Conservation (phyloP, 1,284 basidiomycete genomes). For the Moesziomyces sp. region DNA sequence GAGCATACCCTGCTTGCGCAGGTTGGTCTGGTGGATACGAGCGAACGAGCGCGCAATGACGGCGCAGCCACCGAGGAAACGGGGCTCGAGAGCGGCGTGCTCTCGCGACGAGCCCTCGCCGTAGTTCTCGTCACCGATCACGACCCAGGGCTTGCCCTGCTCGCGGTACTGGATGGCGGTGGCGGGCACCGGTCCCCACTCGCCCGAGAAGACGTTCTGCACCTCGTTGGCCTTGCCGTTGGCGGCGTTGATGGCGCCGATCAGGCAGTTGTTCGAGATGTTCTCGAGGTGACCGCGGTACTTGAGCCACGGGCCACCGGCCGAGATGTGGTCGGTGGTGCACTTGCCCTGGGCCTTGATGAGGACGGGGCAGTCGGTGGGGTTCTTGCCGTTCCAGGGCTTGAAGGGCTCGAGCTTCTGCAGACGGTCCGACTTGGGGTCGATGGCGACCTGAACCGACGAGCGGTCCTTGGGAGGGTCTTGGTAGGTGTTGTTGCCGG, state of each 20-base stretch:
- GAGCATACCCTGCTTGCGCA: conserved; percentile 74
- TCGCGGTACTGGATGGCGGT: conserved; percentile 89
- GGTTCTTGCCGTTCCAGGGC: conserved; percentile 92
- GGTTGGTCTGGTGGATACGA: conserved; percentile 97
- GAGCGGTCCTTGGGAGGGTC: conserved; percentile 87
- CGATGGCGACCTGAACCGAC: conserved; percentile 85
- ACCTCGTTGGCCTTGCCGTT: conserved; percentile 96
- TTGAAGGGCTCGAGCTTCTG: conserved; percentile 92
- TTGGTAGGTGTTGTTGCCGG: conserved; percentile 97
- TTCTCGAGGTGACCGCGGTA: conserved; percentile 99
- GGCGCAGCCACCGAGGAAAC: conserved; percentile 93
- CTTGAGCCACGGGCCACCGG: conserved; percentile 98
- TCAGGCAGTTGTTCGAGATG: conserved; percentile 98
- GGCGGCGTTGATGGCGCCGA: conserved; percentile 92
- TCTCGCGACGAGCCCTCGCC: conserved; percentile 98
- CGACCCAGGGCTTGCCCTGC: conserved; percentile 91
- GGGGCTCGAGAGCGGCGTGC: conserved; percentile 96
- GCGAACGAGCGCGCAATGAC: conserved; percentile 97
- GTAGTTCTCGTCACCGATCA: conserved; percentile 84
- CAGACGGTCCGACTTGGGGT: conserved; percentile 90
- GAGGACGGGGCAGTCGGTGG: conserved; percentile 86
- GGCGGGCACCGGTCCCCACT: conserved; percentile 85
- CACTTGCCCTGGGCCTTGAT: conserved; percentile 99
- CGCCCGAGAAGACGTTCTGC: conserved; percentile 86
- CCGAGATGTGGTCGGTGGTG: conserved; percentile 79